Base-by-base conservation (phyloP, 306 rosid species). In the Hylodesmum podocarpum region DNA sequence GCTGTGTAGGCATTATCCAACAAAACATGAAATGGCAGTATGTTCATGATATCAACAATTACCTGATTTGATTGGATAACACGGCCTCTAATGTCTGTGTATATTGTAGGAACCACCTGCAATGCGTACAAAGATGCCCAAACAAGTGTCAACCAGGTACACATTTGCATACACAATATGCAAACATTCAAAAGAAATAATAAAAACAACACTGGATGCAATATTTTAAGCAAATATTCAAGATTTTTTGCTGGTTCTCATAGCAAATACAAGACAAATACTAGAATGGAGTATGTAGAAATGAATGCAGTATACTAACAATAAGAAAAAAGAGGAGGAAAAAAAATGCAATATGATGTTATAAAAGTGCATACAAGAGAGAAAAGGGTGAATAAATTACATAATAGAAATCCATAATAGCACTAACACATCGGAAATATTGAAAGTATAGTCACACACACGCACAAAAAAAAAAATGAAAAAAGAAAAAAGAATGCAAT, bases 71-170 rank as follows among this genome's bases (percentile, higher is more conserved):
- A 93, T 43, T 78, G 68, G 78, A 83, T 76, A 44, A 84, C 85
- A 75, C 71, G 93, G 8, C 98, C 98, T 81, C 91, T 81, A 57
- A 83, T 54, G 74, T 80, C 80, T 31, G 82, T 88, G 82, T 91
- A 93, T 83, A 83, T 74, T 15, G 98, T 88, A 73, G 98, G 98
- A 81, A 93, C 98, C 73, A 93, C 98, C 98, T 93, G 89, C 84
- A 74, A 73, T 36, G 65, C 8, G 41, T 9, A 55, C 16, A 73
- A 18, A 51, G 24, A 40, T 34, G 58, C 41, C 64, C 50, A 67
- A 53, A 79, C 16, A 67, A 50, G 36, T 21, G 27, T 73, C 61
- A 74, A 76, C 44, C 57, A 55, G 14, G 13, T 13, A 50, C 55
- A 65, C 6, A 58, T 2, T 54, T 46, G 57, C 66, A 78, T 21